Conservation (phyloP, 2,329 filamentous ascomycete genomes). For the Botrytis sinoallii region DNA sequence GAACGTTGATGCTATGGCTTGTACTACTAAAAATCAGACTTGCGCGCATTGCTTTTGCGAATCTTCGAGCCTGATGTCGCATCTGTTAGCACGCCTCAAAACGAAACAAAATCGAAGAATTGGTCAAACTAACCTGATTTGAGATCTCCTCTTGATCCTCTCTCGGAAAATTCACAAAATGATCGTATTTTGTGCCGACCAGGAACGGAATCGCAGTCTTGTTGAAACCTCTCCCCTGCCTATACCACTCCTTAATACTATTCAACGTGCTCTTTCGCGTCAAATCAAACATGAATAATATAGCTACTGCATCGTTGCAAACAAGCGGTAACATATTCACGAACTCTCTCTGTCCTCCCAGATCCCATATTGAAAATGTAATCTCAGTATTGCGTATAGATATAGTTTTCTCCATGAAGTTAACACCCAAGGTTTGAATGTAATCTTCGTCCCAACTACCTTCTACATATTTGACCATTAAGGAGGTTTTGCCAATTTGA, state of each 20-base stretch:
- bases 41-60: slow-evolving; percentile 97
- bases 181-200: slow-evolving; percentile 97
- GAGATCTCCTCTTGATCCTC: slow-evolving; percentile 99
- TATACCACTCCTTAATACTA: slow-evolving; percentile 99
- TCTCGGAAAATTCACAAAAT: slow-evolving; percentile 96
- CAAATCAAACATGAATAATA: slow-evolving; percentile 99
- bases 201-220: slow-evolving; percentile 99
- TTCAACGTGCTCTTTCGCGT: slow-evolving; percentile 98
- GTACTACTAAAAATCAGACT: slow-evolving; percentile 98
- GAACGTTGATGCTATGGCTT: slow-evolving; percentile 98
- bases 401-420: slow-evolving; percentile 99
- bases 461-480: slow-evolving; percentile 99
- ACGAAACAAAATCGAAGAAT: not conserved
- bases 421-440: slow-evolving; percentile 96
- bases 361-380: slow-evolving; percentile 98
- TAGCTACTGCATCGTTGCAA: slow-evolving; percentile 97
- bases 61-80: slow-evolving; percentile 73
- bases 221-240: slow-evolving; percentile 96
- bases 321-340: slow-evolving; percentile 99
- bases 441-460: slow-evolving; percentile 99
- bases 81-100: slow-evolving; percentile 11
- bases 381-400: slow-evolving; percentile 99
- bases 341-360: slow-evolving; percentile 96
- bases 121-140: slow-evolving; percentile 64
- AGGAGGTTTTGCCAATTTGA: slow-evolving; percentile 96